Conservation (phyloP, 2,329 filamentous ascomycete genomes). For the Fusarium robinianum region DNA sequence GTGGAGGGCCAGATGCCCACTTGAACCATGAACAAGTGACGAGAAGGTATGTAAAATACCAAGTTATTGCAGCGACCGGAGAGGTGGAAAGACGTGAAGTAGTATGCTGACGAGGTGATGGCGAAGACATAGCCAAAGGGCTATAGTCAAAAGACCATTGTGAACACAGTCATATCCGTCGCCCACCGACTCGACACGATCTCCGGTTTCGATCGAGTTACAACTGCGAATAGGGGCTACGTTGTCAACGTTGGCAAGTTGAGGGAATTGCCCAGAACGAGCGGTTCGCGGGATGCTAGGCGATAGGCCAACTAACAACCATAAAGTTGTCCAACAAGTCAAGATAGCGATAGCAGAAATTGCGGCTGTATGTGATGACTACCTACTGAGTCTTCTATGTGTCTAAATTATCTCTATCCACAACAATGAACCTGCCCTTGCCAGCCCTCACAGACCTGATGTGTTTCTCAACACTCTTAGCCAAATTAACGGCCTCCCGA, state of each 20-base stretch:
- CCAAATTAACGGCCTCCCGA: slow-evolving; percentile 45
- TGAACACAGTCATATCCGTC: slow-evolving; percentile 58
- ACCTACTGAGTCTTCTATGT: slow-evolving; percentile 10
- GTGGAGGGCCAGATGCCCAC: slow-evolving; percentile 44
- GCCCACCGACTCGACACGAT: slow-evolving; percentile 51
- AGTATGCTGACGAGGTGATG: too few species aligned
- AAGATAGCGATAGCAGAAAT: too few species aligned
- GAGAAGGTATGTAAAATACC: slow-evolving; percentile 38
- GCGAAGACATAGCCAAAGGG: slow-evolving; percentile 42
- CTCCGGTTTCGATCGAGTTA: slow-evolving; percentile 39
- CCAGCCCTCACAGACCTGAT: slow-evolving; percentile 53
- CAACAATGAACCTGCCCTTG: slow-evolving; percentile 53
- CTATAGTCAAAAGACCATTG: too few species aligned
- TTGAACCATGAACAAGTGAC: slow-evolving; percentile 52
- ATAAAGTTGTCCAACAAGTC: too few species aligned
- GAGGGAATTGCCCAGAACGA: slow-evolving; percentile 24
- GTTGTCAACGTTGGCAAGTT: slow-evolving; percentile 36
- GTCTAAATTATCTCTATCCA: slow-evolving; percentile 48
- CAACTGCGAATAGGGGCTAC: slow-evolving; percentile 36
- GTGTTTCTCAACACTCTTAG: slow-evolving; percentile 52
- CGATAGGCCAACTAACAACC: too few species aligned
- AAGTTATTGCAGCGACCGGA: too few species aligned
- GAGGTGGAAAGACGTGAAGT: too few species aligned
- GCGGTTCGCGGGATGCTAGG: slow-evolving; percentile 42
- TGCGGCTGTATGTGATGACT: not conserved